Evolutionary conservation across 495 filamentous ascomycete species (phyloP), one percentile per base, ranked within the genome.

Genomic region (Corynascus novoguineensis): DNA sequence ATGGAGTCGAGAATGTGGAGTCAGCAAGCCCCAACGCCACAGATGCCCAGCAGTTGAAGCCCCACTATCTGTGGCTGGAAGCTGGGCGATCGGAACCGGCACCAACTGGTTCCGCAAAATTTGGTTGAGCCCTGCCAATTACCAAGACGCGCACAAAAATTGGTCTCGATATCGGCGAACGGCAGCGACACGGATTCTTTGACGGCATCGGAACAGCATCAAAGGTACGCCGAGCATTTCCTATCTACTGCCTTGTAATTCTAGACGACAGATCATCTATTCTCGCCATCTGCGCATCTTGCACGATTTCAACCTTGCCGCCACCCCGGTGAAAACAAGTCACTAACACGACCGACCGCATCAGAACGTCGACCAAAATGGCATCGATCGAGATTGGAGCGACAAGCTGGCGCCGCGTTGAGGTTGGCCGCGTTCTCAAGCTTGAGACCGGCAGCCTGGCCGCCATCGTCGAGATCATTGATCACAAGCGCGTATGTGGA

Each of bases 391-490:
- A 68, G 40, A 64, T 71, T 60, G 68, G 64, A 62, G 51, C 62
- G 49, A 71, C 66, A 60, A 61, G 60, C 45, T 96, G 87, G 89
- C 90, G 89, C 75, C 81, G 87, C 70, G 89, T 99, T 71, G 91
- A 99, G 83, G 88, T 97, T 78, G 95, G 95, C 81, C 91, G 95
- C 68, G 86, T 93, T 63, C 84, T 96, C 62, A 68, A 71, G 62
- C 87, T 84, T 61, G 89, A 83, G 81, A 79, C 73, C 60, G 92
- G 91, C 77, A 87, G 86, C 75, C 83, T 97, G 60, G 95, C 90
- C 61, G 78, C 83, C 69, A 93, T 99, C 73, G 90, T 97, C 75
- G 91, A 97, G 85, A 96, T 99, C 75, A 92, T 97, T 77, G 95
- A 97, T 78, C 93, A 99, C 88, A 96, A 96, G 83, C 89, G 93